Percentiles rank a stretch among this genome's conserved stretches.
Conservation (phyloP, 108 stramenopile genomes). For the Nannochloropsis granulata region DNA sequence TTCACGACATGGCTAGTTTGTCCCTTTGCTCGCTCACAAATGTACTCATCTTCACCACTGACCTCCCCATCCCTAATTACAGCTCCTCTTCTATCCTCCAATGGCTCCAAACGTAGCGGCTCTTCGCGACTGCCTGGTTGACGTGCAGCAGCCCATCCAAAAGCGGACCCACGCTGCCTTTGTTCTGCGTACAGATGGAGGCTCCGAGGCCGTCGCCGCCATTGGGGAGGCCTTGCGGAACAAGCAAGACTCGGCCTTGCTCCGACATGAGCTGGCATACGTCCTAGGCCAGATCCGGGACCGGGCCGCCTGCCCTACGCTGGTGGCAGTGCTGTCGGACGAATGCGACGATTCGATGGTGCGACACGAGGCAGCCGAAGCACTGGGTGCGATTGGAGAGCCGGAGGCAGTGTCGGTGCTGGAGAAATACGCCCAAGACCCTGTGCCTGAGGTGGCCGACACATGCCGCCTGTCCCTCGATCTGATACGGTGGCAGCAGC, state of each 20-base stretch:
- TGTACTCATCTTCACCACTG: not conserved
- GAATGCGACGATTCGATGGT: conserved; percentile 51
- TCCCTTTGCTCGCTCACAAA: too few species aligned
- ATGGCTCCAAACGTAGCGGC: not conserved
- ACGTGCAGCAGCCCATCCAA: conserved; percentile 24
- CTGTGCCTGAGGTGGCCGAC: conserved; percentile 57
- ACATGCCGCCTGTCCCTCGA: conserved; percentile 75
- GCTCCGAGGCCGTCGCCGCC: conserved; percentile 15
- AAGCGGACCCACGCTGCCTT: conserved; percentile 40
- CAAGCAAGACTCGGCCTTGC: conserved; percentile 45
- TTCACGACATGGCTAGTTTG: too few species aligned
- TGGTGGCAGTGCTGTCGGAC: conserved; percentile 43
- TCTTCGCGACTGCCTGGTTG: conserved; percentile 25
- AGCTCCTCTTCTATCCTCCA: not conserved
- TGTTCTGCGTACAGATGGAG: conserved; percentile 30
- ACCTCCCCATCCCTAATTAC: not conserved
- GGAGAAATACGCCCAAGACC: conserved; percentile 7
- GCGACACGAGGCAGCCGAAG: conserved; percentile 71
- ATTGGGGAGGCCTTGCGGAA: not conserved
- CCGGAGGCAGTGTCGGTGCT: conserved; percentile 31
- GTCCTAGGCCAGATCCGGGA: conserved; percentile 87
- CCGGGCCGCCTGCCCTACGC: conserved; percentile 36
- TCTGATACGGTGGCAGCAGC: conserved; percentile 51
- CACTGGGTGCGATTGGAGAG: conserved; percentile 82
- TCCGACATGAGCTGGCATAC: conserved; percentile 95